These are phyloP conservation scores for Brassica rapa DNA, from an alignment of 345 rosid species.

Conservation along the genomic window DNA sequence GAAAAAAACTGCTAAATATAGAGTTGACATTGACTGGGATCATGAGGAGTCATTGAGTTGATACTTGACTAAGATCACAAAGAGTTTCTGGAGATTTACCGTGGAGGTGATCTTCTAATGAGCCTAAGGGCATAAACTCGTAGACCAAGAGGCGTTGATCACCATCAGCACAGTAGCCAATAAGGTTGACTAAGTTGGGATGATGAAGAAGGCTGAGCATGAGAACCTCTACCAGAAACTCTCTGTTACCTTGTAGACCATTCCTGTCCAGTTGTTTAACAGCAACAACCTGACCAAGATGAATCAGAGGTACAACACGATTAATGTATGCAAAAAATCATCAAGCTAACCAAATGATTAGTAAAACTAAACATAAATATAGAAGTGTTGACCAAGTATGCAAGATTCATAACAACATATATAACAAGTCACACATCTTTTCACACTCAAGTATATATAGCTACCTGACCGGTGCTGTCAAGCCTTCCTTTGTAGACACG, in stretches of 20 bases:
- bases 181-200: constrained; percentile 86
- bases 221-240: constrained; percentile 96
- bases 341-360: neutral
- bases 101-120: constrained; percentile 96
- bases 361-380: neutral
- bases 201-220: constrained; percentile 99
- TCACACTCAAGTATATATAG: neutral
- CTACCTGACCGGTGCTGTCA: constrained; percentile 92
- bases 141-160: constrained; percentile 98
- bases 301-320: constrained; percentile 1
- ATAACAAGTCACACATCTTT: neutral
- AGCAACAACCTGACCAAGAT: constrained; percentile 73
- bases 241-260: constrained; percentile 98
- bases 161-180: constrained; percentile 99
- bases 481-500: constrained; percentile 89
- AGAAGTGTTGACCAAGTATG: neutral
- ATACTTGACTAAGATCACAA: constrained; percentile 19
- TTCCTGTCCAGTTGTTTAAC: constrained; percentile 95
- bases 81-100: constrained; percentile 51
- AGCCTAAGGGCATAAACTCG: constrained; percentile 96
- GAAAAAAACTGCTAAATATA: constrained; percentile 19
- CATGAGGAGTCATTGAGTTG: constrained; percentile 11
- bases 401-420: neutral
- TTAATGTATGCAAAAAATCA: neutral
- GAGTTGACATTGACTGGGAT: constrained; percentile 39